A percentile compares a stretch with the other conserved stretches of the same genome.
phyloP scores from a whole-genome alignment of 176 grass and related monocot species.

The Musa troglodytarum region DNA sequence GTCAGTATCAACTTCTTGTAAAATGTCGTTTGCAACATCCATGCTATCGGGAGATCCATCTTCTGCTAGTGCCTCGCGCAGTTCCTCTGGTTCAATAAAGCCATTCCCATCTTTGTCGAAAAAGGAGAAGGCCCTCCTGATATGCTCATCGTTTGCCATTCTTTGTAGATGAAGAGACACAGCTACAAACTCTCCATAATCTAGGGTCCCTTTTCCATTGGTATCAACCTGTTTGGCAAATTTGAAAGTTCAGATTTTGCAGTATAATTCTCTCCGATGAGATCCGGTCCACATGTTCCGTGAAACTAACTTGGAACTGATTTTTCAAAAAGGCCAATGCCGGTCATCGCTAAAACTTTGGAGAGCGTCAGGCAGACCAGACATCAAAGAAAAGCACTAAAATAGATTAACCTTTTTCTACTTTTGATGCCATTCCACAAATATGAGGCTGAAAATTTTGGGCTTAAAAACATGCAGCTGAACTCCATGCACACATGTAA shows the following conservation, averaged over 20 bases:
- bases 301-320: too few species aligned
- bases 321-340: too few species aligned
- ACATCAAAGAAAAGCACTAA: too few species aligned
- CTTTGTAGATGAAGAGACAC: conserved; percentile 97
- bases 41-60: conserved; percentile 76
- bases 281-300: background rate
- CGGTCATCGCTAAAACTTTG: too few species aligned
- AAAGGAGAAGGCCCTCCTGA: conserved; percentile 75
- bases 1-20: conserved; percentile 96
- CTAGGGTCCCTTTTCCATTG: conserved; percentile 75
- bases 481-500: background rate
- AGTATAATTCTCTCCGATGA: background rate
- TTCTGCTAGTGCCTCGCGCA: conserved; percentile 61
- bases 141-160: conserved; percentile 97
- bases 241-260: conserved; percentile 15
- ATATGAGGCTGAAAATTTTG: background rate
- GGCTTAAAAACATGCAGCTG: background rate
- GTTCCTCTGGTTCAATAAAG: conserved; percentile 87
- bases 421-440: too few species aligned
- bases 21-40: conserved; percentile 88
- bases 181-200: conserved; percentile 90
- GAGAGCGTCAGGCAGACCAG: too few species aligned
- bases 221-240: conserved; percentile 68
- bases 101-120: conserved; percentile 96
- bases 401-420: too few species aligned